These are phyloP conservation scores for Pseudevernia furfuracea DNA, from an alignment of 495 filamentous ascomycete species.

Conservation along the genomic window DNA sequence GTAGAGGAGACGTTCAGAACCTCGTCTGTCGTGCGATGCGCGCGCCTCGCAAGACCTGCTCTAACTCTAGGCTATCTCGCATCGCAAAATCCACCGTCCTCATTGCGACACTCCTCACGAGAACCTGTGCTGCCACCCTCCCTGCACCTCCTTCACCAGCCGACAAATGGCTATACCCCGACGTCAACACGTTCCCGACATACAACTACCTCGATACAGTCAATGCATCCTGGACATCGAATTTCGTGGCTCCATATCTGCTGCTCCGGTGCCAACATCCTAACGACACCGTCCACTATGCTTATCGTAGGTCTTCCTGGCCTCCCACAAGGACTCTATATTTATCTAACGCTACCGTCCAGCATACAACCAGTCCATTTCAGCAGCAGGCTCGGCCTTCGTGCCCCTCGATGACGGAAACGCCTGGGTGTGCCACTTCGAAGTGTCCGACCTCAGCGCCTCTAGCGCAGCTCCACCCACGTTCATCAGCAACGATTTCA, in stretches of 20 bases:
- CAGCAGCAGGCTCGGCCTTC: not conserved
- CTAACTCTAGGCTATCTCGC: not conserved
- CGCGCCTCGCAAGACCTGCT: not conserved
- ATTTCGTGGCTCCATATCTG: constrained; percentile 1
- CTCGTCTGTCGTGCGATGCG: not conserved
- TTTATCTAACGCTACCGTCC: not conserved
- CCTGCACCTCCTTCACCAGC: not conserved
- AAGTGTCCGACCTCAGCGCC: not conserved
- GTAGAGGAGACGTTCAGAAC: not conserved
- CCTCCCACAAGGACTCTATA: not conserved
- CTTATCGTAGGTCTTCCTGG: not conserved
- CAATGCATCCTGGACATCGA: constrained; percentile 1
- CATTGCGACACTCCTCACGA: not conserved
- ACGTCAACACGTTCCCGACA: not conserved
- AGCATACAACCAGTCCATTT: constrained; percentile 4
- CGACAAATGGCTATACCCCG: not conserved
- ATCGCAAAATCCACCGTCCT: not conserved
- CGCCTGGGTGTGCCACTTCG: constrained; percentile 1
- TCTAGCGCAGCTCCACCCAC: not conserved
- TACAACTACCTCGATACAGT: not conserved
- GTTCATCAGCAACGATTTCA: constrained; percentile 4
- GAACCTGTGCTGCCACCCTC: not conserved
- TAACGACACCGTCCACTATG: not conserved
- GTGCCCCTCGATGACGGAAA: constrained; percentile 1
- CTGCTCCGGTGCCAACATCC: constrained; percentile 5